phyloP scores from a whole-genome alignment of 2,329 filamentous ascomycete genomes.

The Zymoseptoria pseudotritici region DNA sequence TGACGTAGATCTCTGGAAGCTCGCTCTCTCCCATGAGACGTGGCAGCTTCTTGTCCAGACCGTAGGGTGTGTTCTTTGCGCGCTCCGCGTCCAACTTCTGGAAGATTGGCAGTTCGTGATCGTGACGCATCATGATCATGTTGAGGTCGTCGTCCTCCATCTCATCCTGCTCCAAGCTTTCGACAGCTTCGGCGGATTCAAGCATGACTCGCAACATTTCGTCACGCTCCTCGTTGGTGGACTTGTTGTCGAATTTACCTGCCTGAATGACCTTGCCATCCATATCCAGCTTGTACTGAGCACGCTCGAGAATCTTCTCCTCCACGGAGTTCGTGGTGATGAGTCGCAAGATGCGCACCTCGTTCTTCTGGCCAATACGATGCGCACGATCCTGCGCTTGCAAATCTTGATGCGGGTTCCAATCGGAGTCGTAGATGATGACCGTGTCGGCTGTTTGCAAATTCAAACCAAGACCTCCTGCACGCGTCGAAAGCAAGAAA shows the following conservation, averaged over 20 bases:
- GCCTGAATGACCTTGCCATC: constrained; percentile 99
- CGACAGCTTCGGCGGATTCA: constrained; percentile 65
- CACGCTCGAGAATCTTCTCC: constrained; percentile 95
- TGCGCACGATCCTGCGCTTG: constrained; percentile 99
- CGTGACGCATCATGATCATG: constrained; percentile 81
- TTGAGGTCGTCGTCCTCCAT: constrained; percentile 99
- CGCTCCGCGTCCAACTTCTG: constrained; percentile 77
- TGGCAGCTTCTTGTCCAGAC: constrained; percentile 60
- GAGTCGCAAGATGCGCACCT: constrained; percentile 89
- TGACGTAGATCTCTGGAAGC: constrained; percentile 87
- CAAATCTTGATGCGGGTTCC: constrained; percentile 98
- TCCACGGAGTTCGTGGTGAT: constrained; percentile 97
- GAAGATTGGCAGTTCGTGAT: constrained; percentile 71
- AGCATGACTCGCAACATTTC: constrained; percentile 90
- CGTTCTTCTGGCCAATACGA: constrained; percentile 99
- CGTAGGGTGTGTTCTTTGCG: constrained; percentile 59
- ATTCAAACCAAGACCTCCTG: constrained; percentile 94
- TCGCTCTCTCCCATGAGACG: constrained; percentile 83
- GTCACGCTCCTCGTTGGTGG: constrained; percentile 95
- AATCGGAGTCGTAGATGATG: constrained; percentile 99
- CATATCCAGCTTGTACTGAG: constrained; percentile 97
- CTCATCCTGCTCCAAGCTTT: constrained; percentile 79
- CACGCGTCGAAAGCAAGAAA: constrained; percentile 96
- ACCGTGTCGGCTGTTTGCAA: constrained; percentile 96
- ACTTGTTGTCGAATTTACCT: constrained; percentile 99